Conservation (phyloP, 148 eudicot genomes). For the Bassia scoparia region DNA sequence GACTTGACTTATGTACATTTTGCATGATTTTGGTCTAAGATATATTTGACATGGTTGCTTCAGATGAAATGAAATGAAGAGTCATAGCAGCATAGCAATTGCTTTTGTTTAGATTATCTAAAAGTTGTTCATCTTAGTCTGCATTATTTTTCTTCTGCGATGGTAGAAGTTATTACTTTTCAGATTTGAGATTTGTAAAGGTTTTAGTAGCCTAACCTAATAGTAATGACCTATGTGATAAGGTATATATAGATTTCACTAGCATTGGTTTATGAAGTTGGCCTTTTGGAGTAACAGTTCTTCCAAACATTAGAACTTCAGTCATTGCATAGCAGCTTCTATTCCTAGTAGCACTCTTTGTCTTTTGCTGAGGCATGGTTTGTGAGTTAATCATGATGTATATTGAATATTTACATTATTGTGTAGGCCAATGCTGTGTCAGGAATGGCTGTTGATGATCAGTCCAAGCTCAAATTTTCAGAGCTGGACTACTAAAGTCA, state of each 20-base stretch:
- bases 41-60: no score
- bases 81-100: no score
- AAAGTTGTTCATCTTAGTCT: no score
- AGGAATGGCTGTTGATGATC: constrained; percentile 87
- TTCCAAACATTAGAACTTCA: neutral
- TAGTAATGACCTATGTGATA: no score
- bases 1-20: no score
- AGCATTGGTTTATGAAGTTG: neutral
- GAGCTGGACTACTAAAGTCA: constrained; percentile 81
- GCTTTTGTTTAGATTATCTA: no score
- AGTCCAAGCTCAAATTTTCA: constrained; percentile 80
- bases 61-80: no score
- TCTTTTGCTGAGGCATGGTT: neutral
- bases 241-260: neutral
- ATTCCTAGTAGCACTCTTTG: neutral
- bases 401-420: neutral
- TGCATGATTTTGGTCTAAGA: no score
- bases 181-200: constrained; percentile 2
- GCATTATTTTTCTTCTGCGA: no score
- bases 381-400: neutral
- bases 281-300: neutral
- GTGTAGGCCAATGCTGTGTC: constrained; percentile 84
- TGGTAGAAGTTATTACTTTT: neutral
- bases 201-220: no score
- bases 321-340: neutral